A percentile compares a stretch with the other conserved stretches of the same genome.
Evolutionary conservation across 352 stramenopile species (phyloP).

Genomic region (Globisporangium splendens): DNA sequence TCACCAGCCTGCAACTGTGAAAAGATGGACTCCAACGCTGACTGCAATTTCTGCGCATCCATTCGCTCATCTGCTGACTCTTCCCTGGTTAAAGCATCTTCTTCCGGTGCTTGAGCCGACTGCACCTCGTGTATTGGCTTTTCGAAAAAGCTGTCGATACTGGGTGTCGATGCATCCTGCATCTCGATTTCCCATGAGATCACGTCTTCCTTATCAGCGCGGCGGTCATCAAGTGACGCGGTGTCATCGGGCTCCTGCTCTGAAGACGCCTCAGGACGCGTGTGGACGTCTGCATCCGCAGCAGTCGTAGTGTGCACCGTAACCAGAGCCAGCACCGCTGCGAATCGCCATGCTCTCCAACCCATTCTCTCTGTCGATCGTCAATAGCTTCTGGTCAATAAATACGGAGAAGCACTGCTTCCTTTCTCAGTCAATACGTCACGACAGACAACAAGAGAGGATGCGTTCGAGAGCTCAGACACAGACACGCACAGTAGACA

Average conservation of each 20-base stretch:
- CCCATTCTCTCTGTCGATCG: background rate
- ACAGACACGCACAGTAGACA: no score
- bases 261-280: background rate
- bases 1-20: background rate
- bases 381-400: background rate
- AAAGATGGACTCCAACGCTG: background rate
- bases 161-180: background rate
- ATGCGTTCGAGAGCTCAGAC: no score
- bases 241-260: background rate
- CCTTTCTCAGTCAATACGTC: no score
- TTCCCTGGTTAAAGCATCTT: background rate
- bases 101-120: background rate
- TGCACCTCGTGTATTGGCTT: background rate
- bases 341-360: background rate
- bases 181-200: background rate
- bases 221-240: no score
- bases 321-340: background rate
- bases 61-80: slow-evolving; percentile 6
- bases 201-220: background rate
- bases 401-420: background rate
- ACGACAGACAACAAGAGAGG: no score
- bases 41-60: slow-evolving; percentile 1
- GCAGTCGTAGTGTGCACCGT: background rate
- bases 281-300: background rate
- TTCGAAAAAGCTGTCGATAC: background rate